Conservation (phyloP, 108 stramenopile species). For the Nitzschia palea region DNA sequence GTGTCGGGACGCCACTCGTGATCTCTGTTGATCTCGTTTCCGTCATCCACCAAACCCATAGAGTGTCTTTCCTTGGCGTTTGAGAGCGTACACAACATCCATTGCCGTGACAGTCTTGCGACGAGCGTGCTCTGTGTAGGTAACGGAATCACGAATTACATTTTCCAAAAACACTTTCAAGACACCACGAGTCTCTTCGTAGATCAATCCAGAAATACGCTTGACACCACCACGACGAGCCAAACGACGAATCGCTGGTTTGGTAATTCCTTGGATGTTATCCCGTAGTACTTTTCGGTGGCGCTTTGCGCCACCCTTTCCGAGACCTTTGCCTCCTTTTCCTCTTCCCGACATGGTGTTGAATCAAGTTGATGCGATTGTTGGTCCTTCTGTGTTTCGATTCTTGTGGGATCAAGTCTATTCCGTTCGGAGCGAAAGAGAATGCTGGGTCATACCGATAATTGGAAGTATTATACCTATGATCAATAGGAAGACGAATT, state of each 20-base stretch:
- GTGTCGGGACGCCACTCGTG: no score
- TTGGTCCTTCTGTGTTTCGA: no score
- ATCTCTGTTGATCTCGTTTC: no score
- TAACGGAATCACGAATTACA: slow-evolving; percentile 86
- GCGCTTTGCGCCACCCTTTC: slow-evolving; percentile 93
- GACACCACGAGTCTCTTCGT: slow-evolving; percentile 93
- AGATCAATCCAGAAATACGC: slow-evolving; percentile 99
- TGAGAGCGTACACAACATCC: slow-evolving; percentile 94
- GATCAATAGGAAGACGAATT: no score
- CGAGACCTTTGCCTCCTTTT: slow-evolving; percentile 87
- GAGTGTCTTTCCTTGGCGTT: slow-evolving; percentile 94
- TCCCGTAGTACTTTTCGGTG: slow-evolving; percentile 90
- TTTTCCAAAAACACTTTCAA: slow-evolving; percentile 91
- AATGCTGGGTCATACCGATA: no score
- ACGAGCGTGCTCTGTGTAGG: slow-evolving; percentile 92
- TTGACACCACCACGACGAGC: slow-evolving; percentile 99
- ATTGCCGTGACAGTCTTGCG: slow-evolving; percentile 93
- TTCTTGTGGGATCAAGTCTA: no score
- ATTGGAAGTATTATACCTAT: no score
- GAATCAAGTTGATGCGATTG: no score
- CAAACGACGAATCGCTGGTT: slow-evolving; percentile 98
- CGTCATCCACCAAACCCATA: slow-evolving; percentile 94
- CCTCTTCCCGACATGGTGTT: slow-evolving; percentile 66
- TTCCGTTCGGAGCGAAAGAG: no score
- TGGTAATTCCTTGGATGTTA: slow-evolving; percentile 99